A percentile compares a stretch with the other conserved stretches of the same genome.
Conservation (phyloP, 2,329 filamentous ascomycete genomes). For the Annulohypoxylon truncatum region DNA sequence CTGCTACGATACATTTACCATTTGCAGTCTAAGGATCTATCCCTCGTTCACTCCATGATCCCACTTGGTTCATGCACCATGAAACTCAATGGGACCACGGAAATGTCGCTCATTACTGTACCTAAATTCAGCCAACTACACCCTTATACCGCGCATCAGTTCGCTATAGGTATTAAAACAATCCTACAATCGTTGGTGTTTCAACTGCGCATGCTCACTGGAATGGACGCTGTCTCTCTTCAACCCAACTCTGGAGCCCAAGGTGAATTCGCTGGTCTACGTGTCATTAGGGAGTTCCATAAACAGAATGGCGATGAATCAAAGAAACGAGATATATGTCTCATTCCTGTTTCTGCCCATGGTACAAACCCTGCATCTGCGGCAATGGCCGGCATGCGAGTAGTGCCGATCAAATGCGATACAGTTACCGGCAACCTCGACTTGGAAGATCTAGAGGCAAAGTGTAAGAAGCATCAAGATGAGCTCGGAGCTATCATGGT, state of each 20-base stretch:
- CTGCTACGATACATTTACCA: slow-evolving; percentile 93
- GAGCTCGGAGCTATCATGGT: slow-evolving; percentile 95
- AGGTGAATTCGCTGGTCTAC: slow-evolving; percentile 91
- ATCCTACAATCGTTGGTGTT: slow-evolving; percentile 80
- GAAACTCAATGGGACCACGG: slow-evolving; percentile 94
- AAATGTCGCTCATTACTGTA: slow-evolving; percentile 89
- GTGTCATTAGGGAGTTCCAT: slow-evolving; percentile 87
- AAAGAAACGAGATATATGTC: slow-evolving; percentile 86
- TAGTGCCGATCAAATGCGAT: slow-evolving; percentile 93
- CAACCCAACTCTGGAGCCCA: slow-evolving; percentile 97
- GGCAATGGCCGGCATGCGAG: slow-evolving; percentile 94
- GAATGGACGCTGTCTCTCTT: slow-evolving; percentile 88
- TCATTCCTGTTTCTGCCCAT: slow-evolving; percentile 95
- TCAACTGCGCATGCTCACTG: slow-evolving; percentile 85
- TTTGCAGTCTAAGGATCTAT: slow-evolving; percentile 92
- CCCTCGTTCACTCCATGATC: slow-evolving; percentile 96
- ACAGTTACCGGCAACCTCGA: slow-evolving; percentile 89
- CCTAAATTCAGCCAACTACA: slow-evolving; percentile 82
- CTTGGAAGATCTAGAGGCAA: slow-evolving; percentile 83
- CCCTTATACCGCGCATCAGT: slow-evolving; percentile 76
- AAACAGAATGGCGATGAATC: slow-evolving; percentile 70
- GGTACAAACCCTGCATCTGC: slow-evolving; percentile 96
- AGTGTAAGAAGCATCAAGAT: slow-evolving; percentile 88
- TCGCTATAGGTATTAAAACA: slow-evolving; percentile 74
- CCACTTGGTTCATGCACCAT: slow-evolving; percentile 97